A percentile compares a stretch with the other conserved stretches of the same genome.
Conservation (phyloP, 1,139 yeast genomes). For the Blastobotrys arbuscula region DNA sequence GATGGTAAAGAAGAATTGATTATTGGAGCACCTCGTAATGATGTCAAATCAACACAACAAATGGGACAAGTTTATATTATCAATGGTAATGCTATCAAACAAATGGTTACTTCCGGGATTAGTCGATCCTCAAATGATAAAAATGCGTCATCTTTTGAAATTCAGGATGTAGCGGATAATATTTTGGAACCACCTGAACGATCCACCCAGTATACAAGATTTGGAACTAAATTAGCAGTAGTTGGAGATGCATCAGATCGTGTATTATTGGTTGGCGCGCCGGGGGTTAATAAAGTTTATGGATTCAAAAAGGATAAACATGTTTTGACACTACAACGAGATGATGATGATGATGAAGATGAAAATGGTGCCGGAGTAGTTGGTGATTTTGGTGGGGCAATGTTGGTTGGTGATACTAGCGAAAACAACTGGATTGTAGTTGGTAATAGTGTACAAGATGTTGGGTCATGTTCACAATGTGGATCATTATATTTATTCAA, state of each 20-base stretch:
- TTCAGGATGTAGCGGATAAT: constrained; percentile 27
- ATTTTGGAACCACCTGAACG: constrained; percentile 11
- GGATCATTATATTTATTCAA: constrained; percentile 34
- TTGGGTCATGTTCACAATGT: constrained; percentile 29
- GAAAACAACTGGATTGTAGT: constrained; percentile 23
- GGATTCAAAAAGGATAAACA: constrained; percentile 21
- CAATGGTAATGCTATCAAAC: constrained; percentile 32
- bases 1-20: constrained; percentile 41
- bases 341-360: constrained; percentile 2
- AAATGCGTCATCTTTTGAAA: constrained; percentile 4
- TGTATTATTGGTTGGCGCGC: constrained; percentile 29
- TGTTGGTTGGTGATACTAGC: constrained; percentile 20
- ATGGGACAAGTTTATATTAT: constrained; percentile 40
- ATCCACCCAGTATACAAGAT: background rate
- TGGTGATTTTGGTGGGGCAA: constrained; percentile 29
- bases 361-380: constrained; percentile 1
- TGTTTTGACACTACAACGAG: constrained; percentile 2
- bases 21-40: constrained; percentile 42
- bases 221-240: constrained; percentile 6
- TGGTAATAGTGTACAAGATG: constrained; percentile 23
- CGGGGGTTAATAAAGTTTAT: constrained; percentile 28
- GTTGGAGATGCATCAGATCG: background rate
- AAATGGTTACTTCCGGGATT: constrained; percentile 12
- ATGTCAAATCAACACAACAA: constrained; percentile 33
- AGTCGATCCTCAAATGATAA: constrained; percentile 7